A percentile compares a stretch with the other conserved stretches of the same genome.
These are phyloP conservation scores for Verticillium tricorpus DNA, from an alignment of 2,329 filamentous ascomycete genomes.

Conservation along the genomic window DNA sequence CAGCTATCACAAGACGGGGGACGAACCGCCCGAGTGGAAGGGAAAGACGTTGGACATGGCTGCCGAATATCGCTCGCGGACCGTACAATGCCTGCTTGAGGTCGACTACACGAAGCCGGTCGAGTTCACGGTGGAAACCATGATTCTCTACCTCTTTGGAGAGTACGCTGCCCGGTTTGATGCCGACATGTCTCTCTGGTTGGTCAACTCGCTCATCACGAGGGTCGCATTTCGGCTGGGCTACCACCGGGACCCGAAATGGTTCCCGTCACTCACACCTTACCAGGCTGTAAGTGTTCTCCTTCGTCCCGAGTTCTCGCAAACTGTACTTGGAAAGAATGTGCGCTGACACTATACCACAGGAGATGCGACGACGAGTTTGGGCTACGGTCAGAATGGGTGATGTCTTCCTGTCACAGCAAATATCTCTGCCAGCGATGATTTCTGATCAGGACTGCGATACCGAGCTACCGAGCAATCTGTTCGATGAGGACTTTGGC, in stretches of 20 bases:
- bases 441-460: constrained; percentile 72
- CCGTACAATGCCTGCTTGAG: constrained; percentile 71
- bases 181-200: constrained; percentile 63
- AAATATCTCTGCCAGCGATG: constrained; percentile 63
- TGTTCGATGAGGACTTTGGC: constrained; percentile 77
- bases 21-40: constrained; percentile 74
- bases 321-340: background rate
- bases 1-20: constrained; percentile 73
- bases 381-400: constrained; percentile 70
- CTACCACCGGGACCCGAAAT: constrained; percentile 73
- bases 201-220: constrained; percentile 50
- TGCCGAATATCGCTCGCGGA: constrained; percentile 63
- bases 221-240: constrained; percentile 64
- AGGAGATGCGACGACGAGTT: constrained; percentile 66
- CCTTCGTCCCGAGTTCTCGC: background rate
- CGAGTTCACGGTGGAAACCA: constrained; percentile 72
- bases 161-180: constrained; percentile 72
- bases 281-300: constrained; percentile 58
- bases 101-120: constrained; percentile 74
- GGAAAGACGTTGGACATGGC: constrained; percentile 59
- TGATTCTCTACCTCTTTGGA: constrained; percentile 70
- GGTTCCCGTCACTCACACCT: constrained; percentile 66
- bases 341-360: constrained; percentile 4
- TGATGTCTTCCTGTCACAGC: constrained; percentile 74
- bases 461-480: constrained; percentile 68